Conservation (phyloP, 148 eudicot genomes). For the Cornus florida region DNA sequence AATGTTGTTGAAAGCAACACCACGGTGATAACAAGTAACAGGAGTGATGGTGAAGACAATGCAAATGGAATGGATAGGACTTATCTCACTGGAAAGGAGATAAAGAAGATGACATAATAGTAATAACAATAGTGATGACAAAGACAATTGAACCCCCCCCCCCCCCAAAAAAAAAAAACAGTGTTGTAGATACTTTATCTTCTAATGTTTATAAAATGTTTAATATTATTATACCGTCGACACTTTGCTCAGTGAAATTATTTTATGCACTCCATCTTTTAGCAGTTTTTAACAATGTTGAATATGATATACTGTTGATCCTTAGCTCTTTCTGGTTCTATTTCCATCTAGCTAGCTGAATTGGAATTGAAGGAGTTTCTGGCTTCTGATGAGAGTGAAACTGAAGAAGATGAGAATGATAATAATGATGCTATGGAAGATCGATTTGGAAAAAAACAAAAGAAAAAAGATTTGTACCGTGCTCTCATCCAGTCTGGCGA, state of each 20-base stretch:
- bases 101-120: too few relatives aligned
- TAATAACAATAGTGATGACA: neutral
- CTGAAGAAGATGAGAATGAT: constrained; percentile 52
- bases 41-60: too few relatives aligned
- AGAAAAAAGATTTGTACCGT: constrained; percentile 61
- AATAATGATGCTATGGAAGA: constrained; percentile 30
- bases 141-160: neutral
- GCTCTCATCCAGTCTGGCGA: constrained; percentile 69
- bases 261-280: neutral
- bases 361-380: constrained; percentile 70
- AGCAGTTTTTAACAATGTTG: neutral
- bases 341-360: constrained; percentile 53
- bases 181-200: too few relatives aligned
- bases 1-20: too few relatives aligned
- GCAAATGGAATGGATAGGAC: too few relatives aligned
- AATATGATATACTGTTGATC: neutral
- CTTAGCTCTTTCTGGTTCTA: neutral
- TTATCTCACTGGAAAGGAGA: too few relatives aligned
- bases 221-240: neutral
- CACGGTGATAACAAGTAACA: too few relatives aligned
- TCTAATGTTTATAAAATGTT: too few relatives aligned
- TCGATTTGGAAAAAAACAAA: constrained; percentile 33
- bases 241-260: neutral
- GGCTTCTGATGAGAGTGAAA: constrained; percentile 84
- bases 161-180: too few relatives aligned